Base-by-base conservation (phyloP, 345 rosid genomes). In the Isatis tinctoria region DNA sequence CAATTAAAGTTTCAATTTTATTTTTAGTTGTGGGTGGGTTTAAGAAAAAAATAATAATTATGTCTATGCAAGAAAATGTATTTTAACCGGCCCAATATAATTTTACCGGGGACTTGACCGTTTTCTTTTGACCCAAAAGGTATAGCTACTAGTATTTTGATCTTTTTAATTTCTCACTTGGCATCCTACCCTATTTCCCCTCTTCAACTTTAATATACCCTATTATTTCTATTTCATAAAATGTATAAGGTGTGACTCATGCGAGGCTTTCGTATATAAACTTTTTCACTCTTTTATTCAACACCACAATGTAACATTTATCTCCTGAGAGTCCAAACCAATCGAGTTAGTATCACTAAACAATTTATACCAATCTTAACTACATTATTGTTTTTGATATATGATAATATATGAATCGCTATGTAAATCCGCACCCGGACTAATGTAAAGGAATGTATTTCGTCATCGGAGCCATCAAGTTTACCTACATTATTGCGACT, bases 61-160 rank as follows among this genome's bases (percentile, higher is more conserved):
- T 60, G 18, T 3, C 6, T 27, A 60, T 60, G 20, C 27, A 51
- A 39, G 27, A 37, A 61, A 47, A 62, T 63, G 59, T 62, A 44
- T 17, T 62, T 35, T 76, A 62, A 76, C 75, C 60, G 65, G 22
- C 27, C 32, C 13, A 57, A 65, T 65, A 39, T 40, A 39, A 6
- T 33, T 67, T 75, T 32, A 71, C 68, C 24, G 11, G 27, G 41
- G 47, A 28, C 35, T 77, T 77, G 76, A 71, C 76, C 63, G 20
- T 48, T 52, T 58, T 60, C 73, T 77, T 66, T 77, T 77, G 76
- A 71, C 76, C 80, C 69, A 58, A 77, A 77, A 77, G 76, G 53
- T 71, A 8, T 48, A 58, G 61, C 71, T 65, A 65, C 20, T 58
- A 6, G 27, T 58, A 6, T 56, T 56, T 6, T 63, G 24, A 27